A percentile compares a stretch with the other conserved stretches of the same genome.
Conservation (phyloP, 352 stramenopile species). For the Globisporangium irregulare region DNA sequence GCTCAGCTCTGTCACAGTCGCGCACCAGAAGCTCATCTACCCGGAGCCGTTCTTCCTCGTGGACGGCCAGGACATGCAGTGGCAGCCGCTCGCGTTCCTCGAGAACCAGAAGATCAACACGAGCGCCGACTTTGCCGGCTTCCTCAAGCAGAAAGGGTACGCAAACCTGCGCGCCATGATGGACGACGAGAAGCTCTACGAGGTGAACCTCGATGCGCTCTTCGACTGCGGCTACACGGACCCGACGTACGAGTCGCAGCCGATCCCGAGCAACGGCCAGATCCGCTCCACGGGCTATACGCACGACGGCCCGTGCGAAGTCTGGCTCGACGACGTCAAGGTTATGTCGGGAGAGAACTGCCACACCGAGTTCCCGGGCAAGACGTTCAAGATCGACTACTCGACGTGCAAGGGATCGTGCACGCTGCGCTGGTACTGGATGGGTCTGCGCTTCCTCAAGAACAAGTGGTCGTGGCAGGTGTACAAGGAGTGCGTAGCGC, state of each 20-base stretch:
- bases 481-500: slow-evolving; percentile 44
- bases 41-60: slow-evolving; percentile 55
- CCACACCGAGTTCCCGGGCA: slow-evolving; percentile 28
- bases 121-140: slow-evolving; percentile 40
- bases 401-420: slow-evolving; percentile 28
- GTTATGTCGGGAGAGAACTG: slow-evolving; percentile 37
- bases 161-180: slow-evolving; percentile 43
- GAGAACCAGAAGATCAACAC: slow-evolving; percentile 51
- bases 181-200: slow-evolving; percentile 52
- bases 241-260: slow-evolving; percentile 36
- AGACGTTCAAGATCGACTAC: slow-evolving; percentile 36
- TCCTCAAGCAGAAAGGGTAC: slow-evolving; percentile 39
- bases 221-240: slow-evolving; percentile 58
- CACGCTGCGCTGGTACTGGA: slow-evolving; percentile 37
- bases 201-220: slow-evolving; percentile 42
- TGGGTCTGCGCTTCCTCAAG: slow-evolving; percentile 37
- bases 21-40: slow-evolving; percentile 44
- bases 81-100: slow-evolving; percentile 39
- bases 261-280: slow-evolving; percentile 35
- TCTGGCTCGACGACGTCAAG: slow-evolving; percentile 35
- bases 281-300: slow-evolving; percentile 46
- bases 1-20: slow-evolving; percentile 11
- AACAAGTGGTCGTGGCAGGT: slow-evolving; percentile 56
- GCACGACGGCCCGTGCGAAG: slow-evolving; percentile 41
- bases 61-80: slow-evolving; percentile 29